Evolutionary conservation across 768 basidiomycete species (phyloP).

Genomic region (Wakefieldia striispora): DNA sequence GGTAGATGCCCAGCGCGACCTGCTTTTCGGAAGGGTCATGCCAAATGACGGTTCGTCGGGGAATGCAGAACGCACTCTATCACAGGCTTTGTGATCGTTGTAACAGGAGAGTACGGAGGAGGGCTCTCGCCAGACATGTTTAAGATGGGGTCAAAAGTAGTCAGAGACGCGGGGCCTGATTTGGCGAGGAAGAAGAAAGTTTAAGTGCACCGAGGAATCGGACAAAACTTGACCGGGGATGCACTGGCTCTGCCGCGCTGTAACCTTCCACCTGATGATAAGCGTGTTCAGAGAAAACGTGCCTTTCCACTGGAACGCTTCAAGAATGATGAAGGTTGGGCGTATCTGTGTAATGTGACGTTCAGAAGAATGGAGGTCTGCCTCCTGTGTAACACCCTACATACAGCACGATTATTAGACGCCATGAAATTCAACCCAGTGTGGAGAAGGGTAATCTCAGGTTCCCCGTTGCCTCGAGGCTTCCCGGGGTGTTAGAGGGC

Average conservation of each 20-base stretch:
- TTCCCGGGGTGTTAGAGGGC: no score
- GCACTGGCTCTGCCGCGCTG: neutral
- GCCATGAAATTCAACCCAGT: neutral
- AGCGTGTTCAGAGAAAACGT: neutral
- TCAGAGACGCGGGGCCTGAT: neutral
- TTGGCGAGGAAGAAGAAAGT: neutral
- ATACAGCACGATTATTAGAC: neutral
- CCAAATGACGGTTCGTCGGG: neutral
- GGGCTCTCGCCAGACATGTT: constrained; percentile 7
- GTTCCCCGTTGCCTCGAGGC: constrained; percentile 1
- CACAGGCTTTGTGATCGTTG: neutral
- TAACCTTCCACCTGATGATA: constrained; percentile 6
- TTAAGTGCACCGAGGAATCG: neutral
- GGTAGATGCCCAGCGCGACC: neutral
- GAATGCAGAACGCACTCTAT: neutral
- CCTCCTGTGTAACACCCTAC: neutral
- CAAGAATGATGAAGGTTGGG: neutral
- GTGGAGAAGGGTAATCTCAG: neutral
- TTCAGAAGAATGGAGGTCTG: neutral
- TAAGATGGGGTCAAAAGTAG: neutral
- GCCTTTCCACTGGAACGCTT: neutral
- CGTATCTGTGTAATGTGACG: constrained; percentile 7
- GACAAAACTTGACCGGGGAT: neutral
- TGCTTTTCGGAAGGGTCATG: neutral
- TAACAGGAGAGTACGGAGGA: constrained; percentile 18